Evolutionary conservation across 176 grass and related monocot species (phyloP).

Genomic region (Aechmea fasciata): DNA sequence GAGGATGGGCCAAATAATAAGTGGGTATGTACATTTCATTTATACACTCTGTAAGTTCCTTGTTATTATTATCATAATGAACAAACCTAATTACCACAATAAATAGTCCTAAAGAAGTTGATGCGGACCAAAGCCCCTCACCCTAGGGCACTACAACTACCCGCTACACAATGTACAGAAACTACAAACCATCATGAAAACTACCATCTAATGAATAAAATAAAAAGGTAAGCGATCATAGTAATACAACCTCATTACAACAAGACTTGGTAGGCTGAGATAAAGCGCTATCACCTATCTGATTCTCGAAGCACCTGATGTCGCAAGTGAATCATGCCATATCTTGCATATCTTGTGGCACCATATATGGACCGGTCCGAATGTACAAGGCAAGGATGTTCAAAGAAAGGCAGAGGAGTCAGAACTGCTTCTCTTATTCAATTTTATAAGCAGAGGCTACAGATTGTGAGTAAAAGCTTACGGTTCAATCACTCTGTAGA

Average conservation of each 20-base stretch:
- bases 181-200: not conserved
- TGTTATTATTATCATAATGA: no score
- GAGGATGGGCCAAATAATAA: no score
- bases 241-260: not conserved
- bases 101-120: no score
- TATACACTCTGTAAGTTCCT: no score
- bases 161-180: no score
- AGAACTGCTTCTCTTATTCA: not conserved
- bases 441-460: not conserved
- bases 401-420: not conserved
- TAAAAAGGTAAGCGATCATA: not conserved
- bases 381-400: not conserved
- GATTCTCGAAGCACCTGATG: no score
- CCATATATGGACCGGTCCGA: not conserved
- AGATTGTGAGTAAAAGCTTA: not conserved
- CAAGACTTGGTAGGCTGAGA: not conserved
- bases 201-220: not conserved
- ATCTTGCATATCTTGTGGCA: not conserved
- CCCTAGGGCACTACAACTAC: no score
- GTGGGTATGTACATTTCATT: no score
- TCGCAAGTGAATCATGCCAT: no score
- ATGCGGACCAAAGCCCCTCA: no score
- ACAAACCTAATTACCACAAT: no score
- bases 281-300: not conserved
- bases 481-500: slow-evolving; percentile 5